These are phyloP conservation scores for Purpureocillium takamizusanense DNA, from an alignment of 2,329 filamentous ascomycete species.

Conservation along the genomic window DNA sequence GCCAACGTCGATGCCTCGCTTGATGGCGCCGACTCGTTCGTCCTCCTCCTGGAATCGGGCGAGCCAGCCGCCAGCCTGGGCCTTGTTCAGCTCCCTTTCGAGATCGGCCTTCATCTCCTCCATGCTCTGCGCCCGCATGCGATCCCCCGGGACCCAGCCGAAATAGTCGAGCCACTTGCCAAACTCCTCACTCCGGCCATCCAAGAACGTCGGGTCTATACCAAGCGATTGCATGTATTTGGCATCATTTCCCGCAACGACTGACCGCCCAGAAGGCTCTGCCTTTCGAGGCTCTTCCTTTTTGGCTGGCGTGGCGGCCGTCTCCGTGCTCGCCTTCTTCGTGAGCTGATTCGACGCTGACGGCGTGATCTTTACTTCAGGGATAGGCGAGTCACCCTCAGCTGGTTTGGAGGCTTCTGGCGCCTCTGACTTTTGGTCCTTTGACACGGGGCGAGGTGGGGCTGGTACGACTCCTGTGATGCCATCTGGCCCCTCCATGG, in stretches of 20 bases:
- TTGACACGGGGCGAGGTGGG: conserved; percentile 43
- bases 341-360: conserved; percentile 29
- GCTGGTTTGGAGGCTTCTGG: conserved; percentile 19
- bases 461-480: conserved; percentile 84
- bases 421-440: conserved; percentile 19
- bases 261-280: conserved; percentile 42
- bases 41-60: conserved; percentile 79
- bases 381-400: conserved; percentile 30
- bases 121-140: conserved; percentile 65
- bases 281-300: conserved; percentile 18
- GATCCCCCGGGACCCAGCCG: conserved; percentile 72
- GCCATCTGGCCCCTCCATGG: conserved; percentile 67
- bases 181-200: conserved; percentile 70
- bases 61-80: conserved; percentile 89
- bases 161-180: conserved; percentile 77
- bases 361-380: conserved; percentile 50
- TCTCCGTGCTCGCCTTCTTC: conserved; percentile 20
- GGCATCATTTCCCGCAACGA: conserved; percentile 63
- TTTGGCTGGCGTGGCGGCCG: neutral
- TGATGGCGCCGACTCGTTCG: conserved; percentile 79
- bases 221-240: conserved; percentile 72
- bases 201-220: conserved; percentile 67
- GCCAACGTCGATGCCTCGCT: conserved; percentile 76
- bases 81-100: conserved; percentile 78
- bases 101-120: conserved; percentile 76